Base-by-base conservation (phyloP, 495 filamentous ascomycete genomes). In the Hamigera avellanea region DNA sequence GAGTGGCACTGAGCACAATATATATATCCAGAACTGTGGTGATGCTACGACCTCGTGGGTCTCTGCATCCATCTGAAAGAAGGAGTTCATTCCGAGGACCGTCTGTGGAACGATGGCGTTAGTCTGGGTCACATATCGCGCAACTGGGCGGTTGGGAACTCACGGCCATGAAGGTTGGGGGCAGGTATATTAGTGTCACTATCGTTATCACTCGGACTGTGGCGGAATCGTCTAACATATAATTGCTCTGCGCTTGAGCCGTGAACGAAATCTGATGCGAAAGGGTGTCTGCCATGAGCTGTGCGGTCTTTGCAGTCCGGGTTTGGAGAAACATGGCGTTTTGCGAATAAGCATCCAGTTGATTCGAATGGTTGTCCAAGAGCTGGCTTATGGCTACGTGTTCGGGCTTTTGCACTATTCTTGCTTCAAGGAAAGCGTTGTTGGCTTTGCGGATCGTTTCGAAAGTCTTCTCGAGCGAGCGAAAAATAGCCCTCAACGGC, bases 151-250 rank as follows among this genome's bases (percentile, higher is more conserved):
- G n/a, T n/a, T n/a, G 39, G n/a, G 2, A 13, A 59, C 62, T 50
- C 45, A 69, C 64, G 2, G 61, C 62, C 19, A 62, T 51, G 41
- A 67, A 67, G 2, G 61, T 60, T 8, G 58, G 46, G 0, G 65
- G 65, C 9, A 69, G 49, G 43, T 67, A 69, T 1, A 67, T 44
- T 33, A 69, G 36, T 1, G 61, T 61, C 38, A 67, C 41, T 0
- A 53, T 58, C 4, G 65, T 67, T 17, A 69, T 53, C 21, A 63
- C 60, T 12, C 53, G 48, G 10, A 59, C 53, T 1, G 55, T 54
- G 6, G 40, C 44, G 3, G 52, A 49, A 32, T 59, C 52, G 34
- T 57, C 46, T 25, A 66, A 32, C 46, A 66, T 65, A 15, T 53
- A 59, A 8, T 54, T 35, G 33, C 54, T 65, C 33, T 66, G 61